Base-by-base conservation (phyloP, 345 rosid species). In the Heritiera littoralis region DNA sequence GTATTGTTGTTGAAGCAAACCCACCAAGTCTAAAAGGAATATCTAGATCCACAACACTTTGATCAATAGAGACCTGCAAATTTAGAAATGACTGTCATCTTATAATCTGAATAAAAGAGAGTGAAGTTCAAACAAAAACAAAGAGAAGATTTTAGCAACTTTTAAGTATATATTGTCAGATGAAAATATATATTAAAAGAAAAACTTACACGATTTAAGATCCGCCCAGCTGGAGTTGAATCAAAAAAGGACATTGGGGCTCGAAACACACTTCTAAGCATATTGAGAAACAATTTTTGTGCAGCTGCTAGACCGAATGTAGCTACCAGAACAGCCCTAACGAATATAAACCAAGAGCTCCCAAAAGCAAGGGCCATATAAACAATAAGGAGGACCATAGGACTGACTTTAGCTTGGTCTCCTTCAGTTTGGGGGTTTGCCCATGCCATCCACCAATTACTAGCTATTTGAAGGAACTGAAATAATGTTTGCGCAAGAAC, bases 401-500 rank as follows among this genome's bases (percentile, higher is more conserved):
- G 91, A 81, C 84, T 79, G 80, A 92, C 98, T 89, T 90, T 96
- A 43, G 99, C 87, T 76, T 85, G 84, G 75, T 89, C 99, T 72
- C 98, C 99, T 90, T 89, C 97, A 17, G 95, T 92, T 81, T 94
- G 99, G 77, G 99, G 99, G 86, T 94, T 96, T 60, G 98, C 98
- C 99, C 99, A 96, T 75, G 99, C 99, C 99, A 96, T 96, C 99
- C 99, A 96, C 99, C 99, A 96, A 83, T 88, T 96, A 86, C 99
- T 90, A 84, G 98, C 95, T 81, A 96, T 96, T 88, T 96, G 99
- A 78, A 96, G 99, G 86, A 96, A 94, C 67, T 96, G 99, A 81
- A 96, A 96, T 80, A 92, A 79, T 74, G 87, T 83, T 84, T 96
- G 99, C 59, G 98, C 97, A 49, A 96, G 79, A 79, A 96, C 90